These are phyloP conservation scores for Aspergillus baeticus DNA, from an alignment of 495 filamentous ascomycete species.

Conservation along the genomic window DNA sequence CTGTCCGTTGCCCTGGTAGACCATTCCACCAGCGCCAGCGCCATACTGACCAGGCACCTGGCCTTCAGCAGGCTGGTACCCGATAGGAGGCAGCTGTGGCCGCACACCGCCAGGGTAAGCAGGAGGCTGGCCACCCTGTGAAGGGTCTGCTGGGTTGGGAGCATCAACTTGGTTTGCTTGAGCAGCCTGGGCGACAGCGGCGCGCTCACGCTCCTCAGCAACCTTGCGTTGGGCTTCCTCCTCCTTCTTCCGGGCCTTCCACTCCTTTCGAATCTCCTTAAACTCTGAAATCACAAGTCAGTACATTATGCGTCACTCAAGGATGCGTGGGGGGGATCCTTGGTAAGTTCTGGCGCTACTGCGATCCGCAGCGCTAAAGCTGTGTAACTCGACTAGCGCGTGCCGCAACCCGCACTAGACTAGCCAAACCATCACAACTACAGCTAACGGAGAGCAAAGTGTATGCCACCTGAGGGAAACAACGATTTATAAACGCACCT, in stretches of 20 bases:
- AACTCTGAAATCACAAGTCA: slow-evolving; percentile 64
- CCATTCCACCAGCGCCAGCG: slow-evolving; percentile 54
- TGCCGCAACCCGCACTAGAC: slow-evolving; percentile 35
- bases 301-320: not conserved
- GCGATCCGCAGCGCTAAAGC: slow-evolving; percentile 41
- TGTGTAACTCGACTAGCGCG: slow-evolving; percentile 54
- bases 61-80: slow-evolving; percentile 67
- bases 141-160: slow-evolving; percentile 53
- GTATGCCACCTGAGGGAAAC: not conserved
- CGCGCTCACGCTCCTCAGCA: slow-evolving; percentile 81
- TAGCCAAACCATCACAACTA: slow-evolving; percentile 40
- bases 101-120: slow-evolving; percentile 58
- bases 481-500: slow-evolving; percentile 55
- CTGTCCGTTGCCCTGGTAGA: slow-evolving; percentile 61
- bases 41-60: slow-evolving; percentile 67
- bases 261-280: slow-evolving; percentile 98
- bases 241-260: slow-evolving; percentile 99
- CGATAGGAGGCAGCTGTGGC: slow-evolving; percentile 83
- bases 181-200: slow-evolving; percentile 54
- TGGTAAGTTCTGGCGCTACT: slow-evolving; percentile 45
- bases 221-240: slow-evolving; percentile 88
- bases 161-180: slow-evolving; percentile 56
- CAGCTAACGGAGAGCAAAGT: slow-evolving; percentile 21
- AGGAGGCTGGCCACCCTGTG: slow-evolving; percentile 54
- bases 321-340: slow-evolving; percentile 16